Conservation (phyloP, 768 basidiomycete species). For the Pleurotus giganteus region DNA sequence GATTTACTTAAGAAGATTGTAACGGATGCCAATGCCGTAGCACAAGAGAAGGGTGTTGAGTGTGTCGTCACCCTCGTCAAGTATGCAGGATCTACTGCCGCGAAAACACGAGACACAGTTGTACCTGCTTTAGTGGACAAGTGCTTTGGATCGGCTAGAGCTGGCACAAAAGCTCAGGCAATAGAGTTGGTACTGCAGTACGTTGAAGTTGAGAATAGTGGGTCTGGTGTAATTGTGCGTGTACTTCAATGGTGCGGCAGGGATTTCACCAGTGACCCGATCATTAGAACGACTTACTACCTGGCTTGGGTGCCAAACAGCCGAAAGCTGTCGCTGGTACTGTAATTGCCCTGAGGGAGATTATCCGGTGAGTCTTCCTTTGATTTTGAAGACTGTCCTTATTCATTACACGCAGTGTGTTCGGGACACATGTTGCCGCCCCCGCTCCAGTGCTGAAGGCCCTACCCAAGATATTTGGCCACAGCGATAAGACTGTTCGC, state of each 20-base stretch:
- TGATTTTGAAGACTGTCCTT: background rate
- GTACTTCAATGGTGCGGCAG: constrained; percentile 18
- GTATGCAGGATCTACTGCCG: constrained; percentile 86
- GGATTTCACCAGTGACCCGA: constrained; percentile 21
- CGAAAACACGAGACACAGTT: constrained; percentile 75
- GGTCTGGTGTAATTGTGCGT: constrained; percentile 85
- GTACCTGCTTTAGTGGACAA: constrained; percentile 95
- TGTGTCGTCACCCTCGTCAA: constrained; percentile 83
- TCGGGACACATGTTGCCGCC: constrained; percentile 74
- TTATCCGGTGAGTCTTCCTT: constrained; percentile 64
- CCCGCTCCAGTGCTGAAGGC: constrained; percentile 81
- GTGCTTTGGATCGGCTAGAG: constrained; percentile 86
- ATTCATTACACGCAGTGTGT: constrained; percentile 46
- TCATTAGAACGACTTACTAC: constrained; percentile 70
- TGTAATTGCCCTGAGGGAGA: constrained; percentile 76
- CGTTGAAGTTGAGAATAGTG: constrained; percentile 90
- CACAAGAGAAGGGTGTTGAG: constrained; percentile 97
- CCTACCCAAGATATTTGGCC: constrained; percentile 91
- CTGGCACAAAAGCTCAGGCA: constrained; percentile 86
- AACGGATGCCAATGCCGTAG: constrained; percentile 91
- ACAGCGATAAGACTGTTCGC: constrained; percentile 93
- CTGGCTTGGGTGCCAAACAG: constrained; percentile 87
- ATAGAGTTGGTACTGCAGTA: constrained; percentile 86
- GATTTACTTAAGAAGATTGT: constrained; percentile 84
- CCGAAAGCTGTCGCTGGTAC: constrained; percentile 89